These are phyloP conservation scores for Monosporascus sp. DNA, from an alignment of 2,329 filamentous ascomycete species.

Conservation along the genomic window DNA sequence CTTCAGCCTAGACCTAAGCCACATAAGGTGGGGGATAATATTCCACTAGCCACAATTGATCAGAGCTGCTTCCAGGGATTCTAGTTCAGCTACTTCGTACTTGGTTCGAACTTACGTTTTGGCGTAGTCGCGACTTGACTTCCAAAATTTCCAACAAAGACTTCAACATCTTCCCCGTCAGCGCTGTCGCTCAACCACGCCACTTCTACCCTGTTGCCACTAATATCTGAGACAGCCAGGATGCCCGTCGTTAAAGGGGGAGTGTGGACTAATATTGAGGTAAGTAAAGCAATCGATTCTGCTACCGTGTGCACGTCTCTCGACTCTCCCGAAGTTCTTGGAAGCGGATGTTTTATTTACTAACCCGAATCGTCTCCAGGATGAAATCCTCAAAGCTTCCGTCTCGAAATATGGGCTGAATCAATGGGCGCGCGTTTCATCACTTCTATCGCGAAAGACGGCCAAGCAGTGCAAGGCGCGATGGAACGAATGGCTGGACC, in stretches of 20 bases:
- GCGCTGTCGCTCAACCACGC: not conserved
- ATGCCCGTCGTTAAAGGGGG: constrained; percentile 73
- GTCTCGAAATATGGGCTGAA: constrained; percentile 94
- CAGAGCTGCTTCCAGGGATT: not conserved
- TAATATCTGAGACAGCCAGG: constrained; percentile 17
- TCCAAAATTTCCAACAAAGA: not conserved
- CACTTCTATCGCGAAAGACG: constrained; percentile 92
- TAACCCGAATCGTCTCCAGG: constrained; percentile 38
- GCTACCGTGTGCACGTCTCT: not conserved
- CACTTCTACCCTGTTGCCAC: not conserved
- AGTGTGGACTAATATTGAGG: constrained; percentile 65
- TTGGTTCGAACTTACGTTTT: not conserved
- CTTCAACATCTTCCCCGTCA: not conserved
- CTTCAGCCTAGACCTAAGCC: not conserved
- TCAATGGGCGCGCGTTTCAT: constrained; percentile 98
- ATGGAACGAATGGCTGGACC: constrained; percentile 98
- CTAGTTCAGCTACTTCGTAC: no score
- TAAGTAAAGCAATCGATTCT: not conserved
- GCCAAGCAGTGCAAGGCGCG: constrained; percentile 98
- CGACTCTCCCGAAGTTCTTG: not conserved
- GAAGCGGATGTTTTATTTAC: not conserved
- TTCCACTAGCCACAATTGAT: not conserved
- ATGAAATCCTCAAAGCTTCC: constrained; percentile 95
- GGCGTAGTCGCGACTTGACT: not conserved
- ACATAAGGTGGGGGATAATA: not conserved